Base-by-base conservation (phyloP, 2,329 filamentous ascomycete species). In the Rhynchosporium agropyri region DNA sequence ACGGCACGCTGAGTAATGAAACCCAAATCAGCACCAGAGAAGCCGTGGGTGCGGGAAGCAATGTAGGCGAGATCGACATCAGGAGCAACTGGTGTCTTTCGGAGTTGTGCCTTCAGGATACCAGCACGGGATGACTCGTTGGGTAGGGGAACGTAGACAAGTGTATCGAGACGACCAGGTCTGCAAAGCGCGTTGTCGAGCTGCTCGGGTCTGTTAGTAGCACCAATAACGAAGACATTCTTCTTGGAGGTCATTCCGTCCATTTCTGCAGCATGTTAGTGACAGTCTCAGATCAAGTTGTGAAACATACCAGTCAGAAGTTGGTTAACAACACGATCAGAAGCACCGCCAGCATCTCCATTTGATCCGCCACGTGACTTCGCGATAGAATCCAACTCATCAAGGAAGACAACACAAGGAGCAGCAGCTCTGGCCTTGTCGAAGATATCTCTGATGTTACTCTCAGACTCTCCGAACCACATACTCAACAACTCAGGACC, bases 391-490 rank as follows among this genome's bases (percentile, higher is more conserved):
- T 99, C 95, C 79, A 99, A 80, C 83, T 99, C 95, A 72, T 99
- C 95, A 69, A 99, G 85, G 89, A 99, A 99, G 72, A 99, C 95
- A 67, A 99, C 91, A 74, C 96, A 99, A 80, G 95, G 95, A 73
- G 95, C 95, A 65, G 96, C 95, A 67, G 95, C 96, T 76, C 95
- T 92, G 69, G 95, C 95, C 87, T 98, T 99, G 87, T 99, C 95
- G 79, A 99, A 99, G 74, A 99, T 99, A 77, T 99, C 95, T 76
- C 95, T 91, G 70, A 99, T 98, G 81, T 99, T 99, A 87, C 92
- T 97, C 82, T 99, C 96, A 60, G 95, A 99, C 82, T 99, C 95
- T 88, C 95, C 95, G 76, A 99, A 99, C 95, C 95, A 99, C 95
- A 99, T 99, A 78, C 92, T 97, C 73, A 99, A 87, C 74, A 99